Evolutionary conservation across 1,284 basidiomycete species (phyloP), one percentile per base, ranked within the genome.

Genomic region (Golubevia sp.): DNA sequence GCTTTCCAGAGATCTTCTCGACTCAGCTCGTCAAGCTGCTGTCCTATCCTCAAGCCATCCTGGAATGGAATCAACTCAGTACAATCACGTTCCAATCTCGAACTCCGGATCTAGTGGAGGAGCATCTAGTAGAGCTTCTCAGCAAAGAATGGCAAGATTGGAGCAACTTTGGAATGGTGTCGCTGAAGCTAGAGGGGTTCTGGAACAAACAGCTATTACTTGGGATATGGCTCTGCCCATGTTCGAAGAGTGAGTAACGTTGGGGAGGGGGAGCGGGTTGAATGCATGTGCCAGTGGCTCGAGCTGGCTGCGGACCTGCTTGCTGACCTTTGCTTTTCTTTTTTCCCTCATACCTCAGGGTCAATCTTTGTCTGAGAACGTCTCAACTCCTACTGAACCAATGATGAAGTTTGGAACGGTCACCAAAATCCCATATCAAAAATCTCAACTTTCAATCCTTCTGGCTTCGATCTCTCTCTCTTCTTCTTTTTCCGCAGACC

Each of bases 331-430:
- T 44, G 38, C 58, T 4, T 25, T n/a, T 38, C 24, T 13, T 25
- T 49, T 25, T 21, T 26, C 23, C 15, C 38, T 54, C n/a, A 50
- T 51, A 20, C 7, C 3, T 15, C 53, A 74, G 77, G 48, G 70
- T 78, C 64, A 71, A 64, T n/a, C 62, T 70, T n/a, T 78, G 76
- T 56, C 63, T 78, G 21, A 68, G 74, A 55, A 75, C 74, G 11
- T 71, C 68, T 44, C 70, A 75, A 54, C 52, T 74, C 57, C 65
- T 77, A 23, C 65, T 73, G 38, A 66, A 68, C 65, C 66, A 59
- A 51, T 68, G 11, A 23, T 56, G n/a, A n/a, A n/a, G n/a, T n/a
- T n/a, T n/a, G n/a, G n/a, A n/a, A n/a, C n/a, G n/a, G n/a, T n/a
- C n/a, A n/a, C n/a, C n/a, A n/a, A n/a, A n/a, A n/a, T n/a, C n/a